A percentile compares a stretch with the other conserved stretches of the same genome.
Evolutionary conservation across 306 rosid species (phyloP).

Genomic region (Hippophae gyantsensis): DNA sequence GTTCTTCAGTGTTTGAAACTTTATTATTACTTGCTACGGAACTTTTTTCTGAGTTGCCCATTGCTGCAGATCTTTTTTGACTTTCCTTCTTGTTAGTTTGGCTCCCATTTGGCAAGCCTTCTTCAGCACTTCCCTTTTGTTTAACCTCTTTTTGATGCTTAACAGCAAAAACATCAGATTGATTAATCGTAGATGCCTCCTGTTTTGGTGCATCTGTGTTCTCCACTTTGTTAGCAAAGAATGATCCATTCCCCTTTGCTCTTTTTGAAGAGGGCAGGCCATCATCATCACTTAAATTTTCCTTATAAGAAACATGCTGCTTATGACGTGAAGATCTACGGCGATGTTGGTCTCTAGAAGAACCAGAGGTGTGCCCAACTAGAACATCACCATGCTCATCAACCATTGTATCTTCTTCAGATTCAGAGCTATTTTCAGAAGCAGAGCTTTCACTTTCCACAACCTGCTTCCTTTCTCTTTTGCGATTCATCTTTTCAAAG

Average conservation of each 20-base stretch:
- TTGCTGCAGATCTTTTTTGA: constrained; percentile 20
- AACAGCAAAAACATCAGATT: constrained; percentile 24
- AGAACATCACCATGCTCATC: constrained; percentile 27
- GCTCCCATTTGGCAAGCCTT: constrained; percentile 22
- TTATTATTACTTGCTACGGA: constrained; percentile 23
- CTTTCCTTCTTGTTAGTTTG: constrained; percentile 18
- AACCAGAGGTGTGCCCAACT: constrained; percentile 24
- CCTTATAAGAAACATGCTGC: constrained; percentile 63
- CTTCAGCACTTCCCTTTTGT: constrained; percentile 22
- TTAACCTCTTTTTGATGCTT: constrained; percentile 25
- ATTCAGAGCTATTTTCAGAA: constrained; percentile 38
- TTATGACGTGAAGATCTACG: constrained; percentile 70
- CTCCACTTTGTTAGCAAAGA: constrained; percentile 17
- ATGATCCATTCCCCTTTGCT: constrained; percentile 37
- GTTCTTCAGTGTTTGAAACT: constrained; percentile 21
- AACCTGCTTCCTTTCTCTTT: constrained; percentile 42
- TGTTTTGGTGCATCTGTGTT: constrained; percentile 19
- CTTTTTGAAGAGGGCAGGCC: constrained; percentile 22
- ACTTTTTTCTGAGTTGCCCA: constrained; percentile 12
- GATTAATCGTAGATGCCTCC: constrained; percentile 26
- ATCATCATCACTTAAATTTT: constrained; percentile 51
- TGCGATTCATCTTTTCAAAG: constrained; percentile 35
- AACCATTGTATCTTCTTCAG: constrained; percentile 37
- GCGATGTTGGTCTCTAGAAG: constrained; percentile 27
- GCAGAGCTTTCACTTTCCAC: constrained; percentile 54